These are phyloP conservation scores for Diaporthe sp. DNA, from an alignment of 2,329 filamentous ascomycete genomes.

Conservation along the genomic window DNA sequence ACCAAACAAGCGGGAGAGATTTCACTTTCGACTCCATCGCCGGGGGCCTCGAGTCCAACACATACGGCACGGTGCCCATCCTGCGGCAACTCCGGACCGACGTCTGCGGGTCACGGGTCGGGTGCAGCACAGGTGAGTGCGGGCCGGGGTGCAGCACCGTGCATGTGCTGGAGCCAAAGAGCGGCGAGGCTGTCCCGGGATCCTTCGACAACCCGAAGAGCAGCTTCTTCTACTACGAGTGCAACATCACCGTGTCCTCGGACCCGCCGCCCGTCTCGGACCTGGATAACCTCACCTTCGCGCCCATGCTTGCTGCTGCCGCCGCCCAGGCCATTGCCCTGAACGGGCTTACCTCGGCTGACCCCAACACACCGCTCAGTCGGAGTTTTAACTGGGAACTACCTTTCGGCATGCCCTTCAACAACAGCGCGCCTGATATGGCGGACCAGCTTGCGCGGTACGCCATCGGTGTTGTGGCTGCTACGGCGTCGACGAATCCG, in stretches of 20 bases:
- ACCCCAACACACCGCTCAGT: neutral
- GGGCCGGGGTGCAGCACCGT: constrained; percentile 15
- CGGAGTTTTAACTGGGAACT: constrained; percentile 14
- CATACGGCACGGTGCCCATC: constrained; percentile 2
- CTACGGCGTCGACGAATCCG: constrained; percentile 14
- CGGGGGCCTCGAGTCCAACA: constrained; percentile 10
- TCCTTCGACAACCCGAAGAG: neutral
- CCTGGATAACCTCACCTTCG: constrained; percentile 5
- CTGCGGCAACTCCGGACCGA: constrained; percentile 10
- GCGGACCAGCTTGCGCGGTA: constrained; percentile 12
- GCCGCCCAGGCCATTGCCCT: constrained; percentile 20
- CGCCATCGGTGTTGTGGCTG: constrained; percentile 15
- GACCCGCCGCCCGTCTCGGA: constrained; percentile 17
- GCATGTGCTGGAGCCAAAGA: constrained; percentile 21
- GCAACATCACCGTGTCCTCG: constrained; percentile 1
- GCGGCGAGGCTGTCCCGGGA: constrained; percentile 17
- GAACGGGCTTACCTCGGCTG: neutral
- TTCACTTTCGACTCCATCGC: neutral
- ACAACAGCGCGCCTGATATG: constrained; percentile 15
- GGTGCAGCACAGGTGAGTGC: constrained; percentile 9
- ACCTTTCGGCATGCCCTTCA: constrained; percentile 15
- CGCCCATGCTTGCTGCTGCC: constrained; percentile 10
- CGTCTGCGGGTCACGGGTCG: constrained; percentile 5
- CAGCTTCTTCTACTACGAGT: constrained; percentile 21
- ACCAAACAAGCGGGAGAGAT: constrained; percentile 15